Base-by-base conservation (phyloP, 2,329 filamentous ascomycete genomes). In the Talaromyces sp. region DNA sequence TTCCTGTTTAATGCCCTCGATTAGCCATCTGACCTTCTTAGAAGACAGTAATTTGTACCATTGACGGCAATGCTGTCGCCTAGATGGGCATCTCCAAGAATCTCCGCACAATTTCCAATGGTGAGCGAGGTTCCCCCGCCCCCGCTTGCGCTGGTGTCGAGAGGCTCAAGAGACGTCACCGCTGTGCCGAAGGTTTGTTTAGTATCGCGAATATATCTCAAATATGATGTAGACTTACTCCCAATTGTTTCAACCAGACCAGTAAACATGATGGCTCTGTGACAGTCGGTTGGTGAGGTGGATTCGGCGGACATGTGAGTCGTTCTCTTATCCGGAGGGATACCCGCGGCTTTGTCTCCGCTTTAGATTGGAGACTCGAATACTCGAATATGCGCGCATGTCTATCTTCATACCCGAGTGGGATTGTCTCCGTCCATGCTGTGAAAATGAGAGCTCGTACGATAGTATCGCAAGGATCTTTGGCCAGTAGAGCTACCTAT, bases 11-110 rank as follows among this genome's bases (percentile, higher is more conserved):
- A 16, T n/a, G 31, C 5, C 6, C 6, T n/a, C 21, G 3, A 12
- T 23, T 18, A 55, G 9, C 1, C 33, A 23, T 31, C 9, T 58
- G 44, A 28, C 23, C 35, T 60, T 33, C 0, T 18, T 50, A 39
- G 11, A 5, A n/a, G 48, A 12, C 25, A 18, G 8, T 3, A 7
- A 42, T 4, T 4, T 31, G n/a, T 74, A 79, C 95, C 95, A 80
- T 99, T 99, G 75, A 99, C 85, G 74, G 88, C 86, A 76, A 99
- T 98, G 74, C 91, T 96, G 82, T 99, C 95, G 68, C 95, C 95
- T 25, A 96, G 82, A 69, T 92, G 87, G 67, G 86, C 90, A 77
- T 97, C 95, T 39, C 81, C 82, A 68, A 99, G 88, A 64, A 99
- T 90, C n/a, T 82, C 81, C 64, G 88, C 88, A 67, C 84, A 79